Conservation (phyloP, 1,284 basidiomycete genomes). For the Sphagnurus paluster region DNA sequence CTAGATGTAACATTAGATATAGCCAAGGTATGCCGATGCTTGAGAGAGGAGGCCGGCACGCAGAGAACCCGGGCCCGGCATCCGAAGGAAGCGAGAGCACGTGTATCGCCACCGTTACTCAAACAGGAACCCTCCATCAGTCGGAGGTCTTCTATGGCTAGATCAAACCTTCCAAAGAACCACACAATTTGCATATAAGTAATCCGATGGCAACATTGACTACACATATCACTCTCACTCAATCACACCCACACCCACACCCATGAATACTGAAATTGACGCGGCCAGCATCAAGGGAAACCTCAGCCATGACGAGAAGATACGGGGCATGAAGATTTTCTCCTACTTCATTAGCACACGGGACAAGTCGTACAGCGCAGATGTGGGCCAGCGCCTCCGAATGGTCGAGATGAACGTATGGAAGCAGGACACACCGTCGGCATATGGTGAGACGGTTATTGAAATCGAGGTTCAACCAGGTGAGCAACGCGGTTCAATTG, state of each 20-base stretch:
- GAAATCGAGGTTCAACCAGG: constrained; percentile 41
- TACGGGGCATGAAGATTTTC: constrained; percentile 31
- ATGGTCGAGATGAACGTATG: constrained; percentile 39
- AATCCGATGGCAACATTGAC: not conserved
- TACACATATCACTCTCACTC: not conserved
- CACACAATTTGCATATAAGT: too few species aligned
- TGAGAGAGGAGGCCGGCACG: constrained; percentile 2
- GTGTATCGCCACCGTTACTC: constrained; percentile 8
- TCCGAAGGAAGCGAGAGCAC: not conserved
- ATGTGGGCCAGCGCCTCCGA: constrained; percentile 36
- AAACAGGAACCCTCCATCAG: too few species aligned
- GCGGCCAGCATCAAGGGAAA: constrained; percentile 37
- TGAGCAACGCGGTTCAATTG: constrained; percentile 16
- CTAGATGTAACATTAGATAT: not conserved
- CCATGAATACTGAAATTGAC: constrained; percentile 18
- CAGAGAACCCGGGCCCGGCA: constrained; percentile 6
- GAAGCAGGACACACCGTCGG: constrained; percentile 19
- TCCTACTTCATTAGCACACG: constrained; percentile 35
- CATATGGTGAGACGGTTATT: constrained; percentile 35
- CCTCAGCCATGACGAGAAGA: constrained; percentile 36
- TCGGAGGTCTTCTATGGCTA: too few species aligned
- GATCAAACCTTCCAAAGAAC: too few species aligned
- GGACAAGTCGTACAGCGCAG: constrained; percentile 37
- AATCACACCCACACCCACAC: constrained; percentile 12
- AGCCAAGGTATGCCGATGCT: not conserved